phyloP scores from a whole-genome alignment of 129 eudicot species.

The Tagetes erecta region DNA sequence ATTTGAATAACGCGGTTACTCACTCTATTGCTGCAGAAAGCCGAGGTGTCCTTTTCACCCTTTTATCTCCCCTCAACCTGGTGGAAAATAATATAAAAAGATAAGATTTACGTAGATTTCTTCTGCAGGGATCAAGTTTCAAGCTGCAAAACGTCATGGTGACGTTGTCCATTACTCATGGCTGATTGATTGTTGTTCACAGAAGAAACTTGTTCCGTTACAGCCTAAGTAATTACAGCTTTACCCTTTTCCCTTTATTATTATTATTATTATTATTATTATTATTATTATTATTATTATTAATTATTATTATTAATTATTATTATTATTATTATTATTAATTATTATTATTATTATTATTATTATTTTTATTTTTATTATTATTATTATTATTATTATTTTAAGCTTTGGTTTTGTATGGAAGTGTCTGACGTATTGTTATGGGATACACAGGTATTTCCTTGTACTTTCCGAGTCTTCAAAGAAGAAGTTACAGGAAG shows the following conservation, averaged over 20 bases:
- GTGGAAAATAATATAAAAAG: background rate
- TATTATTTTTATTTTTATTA: background rate
- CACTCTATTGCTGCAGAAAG: constrained; percentile 92
- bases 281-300: too few relatives aligned
- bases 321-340: too few relatives aligned
- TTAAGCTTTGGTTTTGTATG: background rate
- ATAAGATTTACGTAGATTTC: background rate
- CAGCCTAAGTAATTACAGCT: constrained; percentile 64
- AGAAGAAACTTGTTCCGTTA: constrained; percentile 72
- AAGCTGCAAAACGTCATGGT: constrained; percentile 86
- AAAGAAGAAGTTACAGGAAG: constrained; percentile 69
- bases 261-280: background rate
- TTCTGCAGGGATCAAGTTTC: constrained; percentile 77
- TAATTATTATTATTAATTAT: too few relatives aligned
- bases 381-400: background rate
- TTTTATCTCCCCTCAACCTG: background rate
- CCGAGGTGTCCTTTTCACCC: constrained; percentile 49
- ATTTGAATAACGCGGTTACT: constrained; percentile 82
- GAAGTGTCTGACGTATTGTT: constrained; percentile 9
- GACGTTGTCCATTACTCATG: constrained; percentile 92
- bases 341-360: too few relatives aligned
- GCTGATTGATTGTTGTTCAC: constrained; percentile 81
- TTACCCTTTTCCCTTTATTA: constrained; percentile 5
- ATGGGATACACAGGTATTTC: constrained; percentile 55
- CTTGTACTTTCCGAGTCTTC: constrained; percentile 70